Evolutionary conservation across 768 basidiomycete genomes (phyloP).

Genomic region (Podaxis rugospora): DNA sequence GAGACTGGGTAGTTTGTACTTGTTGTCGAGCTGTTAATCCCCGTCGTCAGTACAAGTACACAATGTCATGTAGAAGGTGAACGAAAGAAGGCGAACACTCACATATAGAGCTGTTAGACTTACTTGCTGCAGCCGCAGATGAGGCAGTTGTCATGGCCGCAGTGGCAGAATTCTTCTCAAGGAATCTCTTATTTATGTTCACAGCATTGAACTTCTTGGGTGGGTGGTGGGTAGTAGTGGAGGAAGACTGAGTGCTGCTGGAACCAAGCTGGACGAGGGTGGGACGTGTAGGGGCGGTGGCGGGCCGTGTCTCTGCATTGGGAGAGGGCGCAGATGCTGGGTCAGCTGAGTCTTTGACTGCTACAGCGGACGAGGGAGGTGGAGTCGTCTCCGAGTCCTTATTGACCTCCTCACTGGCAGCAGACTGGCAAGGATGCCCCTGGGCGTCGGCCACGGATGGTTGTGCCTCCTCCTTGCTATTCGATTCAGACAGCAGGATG

Average conservation of each 20-base stretch:
- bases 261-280: slow-evolving; percentile 44
- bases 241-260: slow-evolving; percentile 24
- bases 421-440: slow-evolving; percentile 21
- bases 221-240: slow-evolving; percentile 39
- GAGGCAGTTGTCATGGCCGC: slow-evolving; percentile 45
- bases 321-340: slow-evolving; percentile 9
- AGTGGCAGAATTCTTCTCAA: slow-evolving; percentile 79
- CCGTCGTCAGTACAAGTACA: slow-evolving; percentile 10
- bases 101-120: slow-evolving; percentile 52
- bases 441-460: slow-evolving; percentile 20
- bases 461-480: slow-evolving; percentile 27
- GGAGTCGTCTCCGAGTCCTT: slow-evolving; percentile 17
- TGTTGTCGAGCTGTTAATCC: slow-evolving; percentile 49
- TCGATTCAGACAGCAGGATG: slow-evolving; percentile 41
- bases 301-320: slow-evolving; percentile 22
- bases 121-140: slow-evolving; percentile 38
- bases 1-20: slow-evolving; percentile 49
- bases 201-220: slow-evolving; percentile 86
- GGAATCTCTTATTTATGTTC: slow-evolving; percentile 95
- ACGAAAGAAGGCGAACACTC: slow-evolving; percentile 22
- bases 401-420: slow-evolving; percentile 15
- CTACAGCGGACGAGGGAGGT: slow-evolving; percentile 10
- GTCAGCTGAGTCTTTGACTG: slow-evolving; percentile 14
- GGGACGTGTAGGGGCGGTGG: slow-evolving; percentile 31
- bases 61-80: not conserved